Evolutionary conservation across 257 asterid species (phyloP), one percentile per base, ranked within the genome.

Genomic region (Phtheirospermum japonicum): DNA sequence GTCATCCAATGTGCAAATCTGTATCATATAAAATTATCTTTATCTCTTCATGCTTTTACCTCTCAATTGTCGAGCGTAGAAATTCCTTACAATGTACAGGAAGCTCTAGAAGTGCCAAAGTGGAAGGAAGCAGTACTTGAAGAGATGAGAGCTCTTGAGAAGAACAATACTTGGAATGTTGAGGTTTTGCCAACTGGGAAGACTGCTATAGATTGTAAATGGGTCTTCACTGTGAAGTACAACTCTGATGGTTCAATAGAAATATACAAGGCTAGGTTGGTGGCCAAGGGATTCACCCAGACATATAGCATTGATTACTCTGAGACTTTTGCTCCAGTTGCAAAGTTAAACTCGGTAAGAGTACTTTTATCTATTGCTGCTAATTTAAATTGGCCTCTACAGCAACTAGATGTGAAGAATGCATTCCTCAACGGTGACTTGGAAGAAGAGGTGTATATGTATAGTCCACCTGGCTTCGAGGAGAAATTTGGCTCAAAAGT

Each of bases 141-240:
- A 48, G 54, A 48, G 54, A 48, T 48, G 54, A 48, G 23, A 8
- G 54, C 54, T 48, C 54, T 48, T 48, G 54, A 48, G 54, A 48
- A 48, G 20, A 48, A 48, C 54, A 48, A 48, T n/a, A 48, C 9
- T 8, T 13, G 54, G 20, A n/a, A 7, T 48, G 54, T 14, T 48
- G 54, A 17, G 53, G 53, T 4, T 3, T 48, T 48, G 4, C n/a
- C 53, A 46, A 16, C 10, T 2, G 3, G 54, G 2, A 48, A 48
- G 26, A 48, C 2, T 14, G 4, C 7, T 17, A 6, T 2, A 23
- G 54, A 7, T 48, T 6, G 2, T 3, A 48, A 48, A 42, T 42
- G 50, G 50, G 50, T 42, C 50, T 42, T 42, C 17, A 42, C 17
- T 2, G 50, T 12, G 50, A 42, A 7, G 11, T 42, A 42, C 9